Evolutionary conservation across 164 flowering plant genomes (phyloP), one percentile per base, ranked within the genome.

Genomic region (Vitis rotundifolia): DNA sequence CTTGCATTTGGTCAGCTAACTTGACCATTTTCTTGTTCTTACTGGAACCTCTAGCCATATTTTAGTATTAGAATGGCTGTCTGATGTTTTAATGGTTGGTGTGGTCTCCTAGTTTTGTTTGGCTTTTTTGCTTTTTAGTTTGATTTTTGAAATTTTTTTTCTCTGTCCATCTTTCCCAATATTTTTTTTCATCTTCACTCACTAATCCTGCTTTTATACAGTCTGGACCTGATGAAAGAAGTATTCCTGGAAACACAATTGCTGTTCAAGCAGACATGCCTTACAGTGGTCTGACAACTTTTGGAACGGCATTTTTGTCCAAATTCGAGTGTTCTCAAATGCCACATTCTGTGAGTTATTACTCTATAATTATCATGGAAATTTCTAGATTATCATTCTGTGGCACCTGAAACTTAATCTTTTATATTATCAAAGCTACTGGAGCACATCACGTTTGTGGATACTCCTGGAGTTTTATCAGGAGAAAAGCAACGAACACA

Each of bases 191-290:
- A 51, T 7, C 11, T 3, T 47, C 44, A 11, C 50, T 56, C 5
- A 28, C 49, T 61, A 1, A 50, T 68, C 64, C 18, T 67, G 49
- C 48, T 66, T 63, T 11, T 56, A 16, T 71, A 29, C 87, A 91
- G 99, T 86, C 91, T 65, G 99, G 99, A 71, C 78, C 93, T 66
- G 99, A 96, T 82, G 97, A 86, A 72, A 87, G 99, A 80, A 91
- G 97, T 75, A 81, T 93, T 71, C 97, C 98, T 8, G 98, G 99
- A 55, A 96, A 96, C 71, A 96, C 98, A 10, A 74, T 96, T 77
- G 98, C 98, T 63, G 98, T 95, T 66, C 98, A 95, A 76, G 99
- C 99, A 49, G 98, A 93, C 79, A 91, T 93, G 98, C 99, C 99
- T 67, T 96, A 80, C 64, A 85, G 89, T 80, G 98, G 99, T 66